Evolutionary conservation across 106 monocot genomes (phyloP), one percentile per base, ranked within the genome.

Genomic region (Agapanthus africanus): DNA sequence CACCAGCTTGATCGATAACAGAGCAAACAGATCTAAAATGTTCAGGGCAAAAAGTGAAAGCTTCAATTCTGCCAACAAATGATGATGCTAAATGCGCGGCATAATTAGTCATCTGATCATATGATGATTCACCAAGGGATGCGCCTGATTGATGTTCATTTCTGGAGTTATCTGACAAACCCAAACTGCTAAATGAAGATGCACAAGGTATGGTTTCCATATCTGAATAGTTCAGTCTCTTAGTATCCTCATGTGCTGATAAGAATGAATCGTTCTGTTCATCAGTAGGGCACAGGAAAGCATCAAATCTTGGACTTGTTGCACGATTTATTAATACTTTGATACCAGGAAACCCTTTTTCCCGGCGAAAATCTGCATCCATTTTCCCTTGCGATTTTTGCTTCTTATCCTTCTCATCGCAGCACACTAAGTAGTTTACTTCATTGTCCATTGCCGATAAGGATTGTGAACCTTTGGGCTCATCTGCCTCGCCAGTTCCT

Each of bases 321-420:
- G 72, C 42, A 57, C 71, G 79, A 47, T 79, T 78, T 26, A 93
- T 35, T 8, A 68, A 0, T 49, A 99, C 47, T 42, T 76, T 77
- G 67, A 99, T 80, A 65, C 87, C 93, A 81, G 99, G 93, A 78
- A 99, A 99, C 4, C 99, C 97, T 77, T 93, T 99, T 70, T 83
- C 99, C 27, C 87, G 59, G 13, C 99, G 93, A n/a, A 70, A 83
- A 63, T 84, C 77, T 66, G 65, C 50, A 40, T 91, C 91, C 42
- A 75, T 71, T 66, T 71, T 82, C 33, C 59, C 36, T 63, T 62
- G 73, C 39, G 63, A 19, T 64, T 82, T 90, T 10, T 56, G 77
- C 63, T 81, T 92, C 72, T 82, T 84, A 72, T 73, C 34, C 37
- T 71, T 79, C 28, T 74, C 78, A 54, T 21, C 37, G 49, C 30